Evolutionary conservation across 2,329 filamentous ascomycete genomes (phyloP), one percentile per base, ranked within the genome.

Genomic region (Trichoderma koningiopsis): DNA sequence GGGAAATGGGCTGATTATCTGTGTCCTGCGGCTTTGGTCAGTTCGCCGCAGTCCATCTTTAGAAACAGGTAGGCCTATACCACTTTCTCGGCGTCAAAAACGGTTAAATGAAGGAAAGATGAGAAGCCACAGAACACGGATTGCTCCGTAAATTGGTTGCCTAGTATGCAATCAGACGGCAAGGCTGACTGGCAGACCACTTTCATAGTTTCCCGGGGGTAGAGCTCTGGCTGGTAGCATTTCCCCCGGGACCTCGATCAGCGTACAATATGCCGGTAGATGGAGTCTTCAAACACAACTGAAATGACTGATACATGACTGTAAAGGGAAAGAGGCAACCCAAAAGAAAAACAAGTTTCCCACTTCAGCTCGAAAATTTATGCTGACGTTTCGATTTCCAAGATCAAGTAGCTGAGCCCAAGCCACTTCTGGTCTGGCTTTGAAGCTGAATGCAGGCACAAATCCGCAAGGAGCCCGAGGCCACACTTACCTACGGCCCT

Each of bases 281-380:
- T 37, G n/a, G 10, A 19, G 19, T 14, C 35, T 58, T n/a, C 19
- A 31, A n/a, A 14, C 5, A 37, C 19, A 43, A n/a, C 33, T 58
- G n/a, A 14, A 58, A 2, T 19, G 35, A n/a, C 31, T 1, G 24
- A 11, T 37, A n/a, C 6, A 14, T 16, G n/a, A 33, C 57, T 37
- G n/a, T 35, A n/a, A 59, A 59, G 57, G 13, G 16, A 40, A 31
- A 56, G 63, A 66, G 63, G 63, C 63, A 66, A 29, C 63, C 53
- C 63, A 52, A 47, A 27, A 27, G 35, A n/a, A 37, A 19, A 5
- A 19, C 6, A 22, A 66, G 6, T 29, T 22, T 52, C n/a, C 24
- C 8, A 5, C 24, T 10, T 43, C 35, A 65, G 52, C 52, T 37
- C 10, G 11, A 19, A 29, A 31, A 6, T n/a, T 33, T 33, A 27